Conservation (phyloP, 2,329 filamentous ascomycete species). For the Parafenestella ontariensis region DNA sequence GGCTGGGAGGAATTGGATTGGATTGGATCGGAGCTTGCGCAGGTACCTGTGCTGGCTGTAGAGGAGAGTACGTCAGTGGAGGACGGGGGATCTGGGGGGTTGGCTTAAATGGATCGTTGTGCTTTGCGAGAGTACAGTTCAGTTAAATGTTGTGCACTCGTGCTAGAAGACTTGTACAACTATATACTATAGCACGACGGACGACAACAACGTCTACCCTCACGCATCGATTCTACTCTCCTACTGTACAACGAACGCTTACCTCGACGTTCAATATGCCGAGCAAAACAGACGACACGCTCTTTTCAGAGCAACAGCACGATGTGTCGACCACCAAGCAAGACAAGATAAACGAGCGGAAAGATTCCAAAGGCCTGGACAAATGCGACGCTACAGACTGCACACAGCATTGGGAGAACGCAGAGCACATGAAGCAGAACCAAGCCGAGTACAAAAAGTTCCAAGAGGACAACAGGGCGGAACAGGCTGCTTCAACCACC, state of each 20-base stretch:
- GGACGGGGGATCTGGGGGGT: conserved; percentile 12
- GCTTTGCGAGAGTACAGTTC: too few relatives aligned
- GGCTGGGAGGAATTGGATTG: conserved; percentile 1
- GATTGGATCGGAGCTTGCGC: conserved; percentile 11
- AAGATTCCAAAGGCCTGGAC: conserved; percentile 16
- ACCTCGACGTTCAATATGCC: conserved; percentile 45
- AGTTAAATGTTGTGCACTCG: too few relatives aligned
- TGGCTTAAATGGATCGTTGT: conserved; percentile 8
- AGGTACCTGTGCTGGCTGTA: too few relatives aligned
- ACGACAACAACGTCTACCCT: not conserved
- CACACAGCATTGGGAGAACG: conserved; percentile 42
- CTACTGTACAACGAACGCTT: too few relatives aligned
- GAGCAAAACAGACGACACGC: conserved; percentile 45
- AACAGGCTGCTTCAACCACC: too few relatives aligned
- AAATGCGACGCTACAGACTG: conserved; percentile 37
- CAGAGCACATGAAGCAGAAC: conserved; percentile 31
- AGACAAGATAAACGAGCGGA: too few relatives aligned
- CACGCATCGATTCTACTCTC: not conserved
- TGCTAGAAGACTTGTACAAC: too few relatives aligned
- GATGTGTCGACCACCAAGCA: not conserved
- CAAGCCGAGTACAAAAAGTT: conserved; percentile 39
- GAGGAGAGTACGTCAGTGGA: conserved; percentile 28
- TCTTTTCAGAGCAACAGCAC: too few relatives aligned
- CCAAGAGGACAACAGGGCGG: conserved; percentile 22
- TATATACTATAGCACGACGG: not conserved